Percentiles rank a stretch among this genome's conserved stretches.
Conservation (phyloP, 164 flowering plant genomes). For the Annona squamosa region DNA sequence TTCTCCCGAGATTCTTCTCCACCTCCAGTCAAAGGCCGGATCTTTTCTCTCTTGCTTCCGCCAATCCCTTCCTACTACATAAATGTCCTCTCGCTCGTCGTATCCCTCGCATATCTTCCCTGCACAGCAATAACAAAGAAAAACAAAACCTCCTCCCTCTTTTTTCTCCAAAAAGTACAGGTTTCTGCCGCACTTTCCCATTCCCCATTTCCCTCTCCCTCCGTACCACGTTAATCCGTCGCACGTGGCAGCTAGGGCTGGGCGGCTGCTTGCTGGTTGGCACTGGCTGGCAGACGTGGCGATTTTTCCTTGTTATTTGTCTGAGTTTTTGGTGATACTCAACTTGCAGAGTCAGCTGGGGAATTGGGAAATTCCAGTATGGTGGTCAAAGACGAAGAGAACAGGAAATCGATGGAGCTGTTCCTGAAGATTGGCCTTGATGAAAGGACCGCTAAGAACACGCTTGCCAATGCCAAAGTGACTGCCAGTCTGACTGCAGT, state of each 20-base stretch:
- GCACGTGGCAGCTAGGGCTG: not conserved
- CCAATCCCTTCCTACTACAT: not conserved
- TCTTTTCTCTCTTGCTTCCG: not conserved
- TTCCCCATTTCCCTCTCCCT: not conserved
- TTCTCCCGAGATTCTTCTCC: not conserved
- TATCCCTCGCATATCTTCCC: not conserved
- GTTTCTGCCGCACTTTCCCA: not conserved
- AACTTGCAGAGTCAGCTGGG: not conserved
- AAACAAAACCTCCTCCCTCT: not conserved
- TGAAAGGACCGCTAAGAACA: slow-evolving; percentile 64
- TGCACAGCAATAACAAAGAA: not conserved
- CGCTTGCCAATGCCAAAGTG: slow-evolving; percentile 76
- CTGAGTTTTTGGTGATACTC: not conserved
- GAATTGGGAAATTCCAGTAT: slow-evolving; percentile 5
- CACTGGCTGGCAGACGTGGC: no score
- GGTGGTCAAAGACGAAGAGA: slow-evolving; percentile 34
- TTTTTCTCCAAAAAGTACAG: not conserved
- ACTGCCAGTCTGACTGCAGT: slow-evolving; percentile 63
- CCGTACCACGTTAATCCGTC: not conserved
- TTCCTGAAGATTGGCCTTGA: slow-evolving; percentile 74
- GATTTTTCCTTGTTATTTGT: not conserved
- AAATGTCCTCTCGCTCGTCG: not conserved
- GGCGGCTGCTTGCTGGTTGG: no score
- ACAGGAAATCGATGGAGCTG: slow-evolving; percentile 33
- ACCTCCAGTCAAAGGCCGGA: not conserved